Base-by-base conservation (phyloP, 2,329 filamentous ascomycete genomes). In the Xylaria sp. region DNA sequence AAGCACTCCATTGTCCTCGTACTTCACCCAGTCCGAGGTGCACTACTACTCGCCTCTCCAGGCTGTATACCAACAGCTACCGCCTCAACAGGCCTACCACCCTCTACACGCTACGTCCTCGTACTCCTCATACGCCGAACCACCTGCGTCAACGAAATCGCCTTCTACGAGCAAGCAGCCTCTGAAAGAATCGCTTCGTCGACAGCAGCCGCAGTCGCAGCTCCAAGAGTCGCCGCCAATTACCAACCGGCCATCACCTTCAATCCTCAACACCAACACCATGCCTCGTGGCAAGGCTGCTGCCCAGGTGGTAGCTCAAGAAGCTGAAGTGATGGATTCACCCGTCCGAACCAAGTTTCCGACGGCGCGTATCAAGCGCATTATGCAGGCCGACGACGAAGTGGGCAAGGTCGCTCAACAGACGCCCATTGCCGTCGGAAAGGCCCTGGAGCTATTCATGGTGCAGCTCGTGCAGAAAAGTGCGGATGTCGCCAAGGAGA, bases 341-440 rank as follows among this genome's bases (percentile, higher is more conserved):
- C 81, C 91, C 49, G 91, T 99, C 68, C 90, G 86, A 75, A 97
- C 93, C 39, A 97, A 97, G 70, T 99, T 99, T 70, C 94, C 94
- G 1, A 96, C 96, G 37, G 94, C 94, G 11, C 84, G 94, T 63
- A 99, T 99, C 79, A 99, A 99, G 81, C 87, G 94, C 55, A 97
- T 99, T 70, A 97, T 99, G 94, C 94, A 99, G 76, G 93, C 93
- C 9, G 94, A 99, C 71, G 94, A 99, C 72, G 94, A 99, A 73
- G 92, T 99, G 0, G 94, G 94, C 63, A 99, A 99, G 77, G 94
- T 99, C 8, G 92, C 94, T 3, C 94, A 99, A 75, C 94, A 97
- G 63, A 97, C 94, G 0, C 93, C 93, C 13, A 95, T 96, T 59
- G 94, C 93, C 30, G 93, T 97, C 50, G 91, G 91, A 67, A 97